These are phyloP conservation scores for Ashbya aceris DNA, from an alignment of 1,139 yeast species.

Conservation along the genomic window DNA sequence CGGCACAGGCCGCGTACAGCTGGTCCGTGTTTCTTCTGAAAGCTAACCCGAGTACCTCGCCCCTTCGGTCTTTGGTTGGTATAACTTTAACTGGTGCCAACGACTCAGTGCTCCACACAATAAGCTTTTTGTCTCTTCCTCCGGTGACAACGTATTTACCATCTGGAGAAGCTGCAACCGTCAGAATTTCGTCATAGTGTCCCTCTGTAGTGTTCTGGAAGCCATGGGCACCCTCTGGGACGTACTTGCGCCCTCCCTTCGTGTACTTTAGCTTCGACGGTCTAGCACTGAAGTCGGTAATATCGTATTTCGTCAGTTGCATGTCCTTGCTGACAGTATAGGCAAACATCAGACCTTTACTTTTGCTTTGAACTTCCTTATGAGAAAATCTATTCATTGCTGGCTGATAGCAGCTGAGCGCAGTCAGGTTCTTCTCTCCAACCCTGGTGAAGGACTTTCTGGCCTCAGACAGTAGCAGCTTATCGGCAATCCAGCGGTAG, in stretches of 20 bases:
- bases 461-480: conserved; percentile 40
- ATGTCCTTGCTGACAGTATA: conserved; percentile 81
- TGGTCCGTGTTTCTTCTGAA: conserved; percentile 80
- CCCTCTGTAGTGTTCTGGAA: conserved; percentile 38
- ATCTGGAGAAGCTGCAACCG: conserved; percentile 80
- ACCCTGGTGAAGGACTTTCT: conserved; percentile 42
- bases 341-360: conserved; percentile 36
- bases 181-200: conserved; percentile 65
- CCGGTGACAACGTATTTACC: conserved; percentile 88
- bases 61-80: conserved; percentile 60
- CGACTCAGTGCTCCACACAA: conserved; percentile 79
- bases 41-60: conserved; percentile 60
- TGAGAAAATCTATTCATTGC: conserved; percentile 25
- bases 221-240: conserved; percentile 37
- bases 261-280: conserved; percentile 58
- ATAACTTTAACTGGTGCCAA: conserved; percentile 66
- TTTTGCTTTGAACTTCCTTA: conserved; percentile 16
- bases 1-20: conserved; percentile 87
- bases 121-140: conserved; percentile 69
- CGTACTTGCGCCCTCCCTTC: conserved; percentile 50
- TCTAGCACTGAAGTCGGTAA: conserved; percentile 38
- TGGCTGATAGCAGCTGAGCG: conserved; percentile 30
- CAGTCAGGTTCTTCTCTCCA: conserved; percentile 49
- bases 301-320: conserved; percentile 72
- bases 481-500: conserved; percentile 56